A percentile compares a stretch with the other conserved stretches of the same genome.
phyloP scores from a whole-genome alignment of 2,329 filamentous ascomycete genomes.

The Pestalotiopsis sp. region DNA sequence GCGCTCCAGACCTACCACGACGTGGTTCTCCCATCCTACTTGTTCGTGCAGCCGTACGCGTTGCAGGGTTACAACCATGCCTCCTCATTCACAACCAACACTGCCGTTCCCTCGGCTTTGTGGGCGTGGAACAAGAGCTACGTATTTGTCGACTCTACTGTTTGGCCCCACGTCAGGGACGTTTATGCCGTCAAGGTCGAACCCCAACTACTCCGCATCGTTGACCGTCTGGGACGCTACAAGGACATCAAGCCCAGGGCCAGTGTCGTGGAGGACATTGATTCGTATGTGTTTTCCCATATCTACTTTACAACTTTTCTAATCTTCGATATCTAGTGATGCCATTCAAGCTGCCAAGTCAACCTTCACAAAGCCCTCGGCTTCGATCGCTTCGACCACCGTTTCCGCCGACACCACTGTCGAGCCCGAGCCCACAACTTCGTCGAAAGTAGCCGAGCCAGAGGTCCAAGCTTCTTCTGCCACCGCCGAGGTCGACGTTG shows the following conservation, averaged over 20 bases:
- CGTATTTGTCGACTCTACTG: constrained; percentile 71
- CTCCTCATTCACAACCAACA: constrained; percentile 68
- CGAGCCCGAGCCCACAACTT: constrained; percentile 22
- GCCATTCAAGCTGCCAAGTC: constrained; percentile 32
- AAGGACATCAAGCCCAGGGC: constrained; percentile 48
- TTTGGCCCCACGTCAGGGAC: constrained; percentile 81
- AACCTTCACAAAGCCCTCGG: constrained; percentile 40
- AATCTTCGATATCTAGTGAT: constrained; percentile 11
- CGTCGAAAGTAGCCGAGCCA: constrained; percentile 19
- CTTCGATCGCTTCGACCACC: constrained; percentile 25
- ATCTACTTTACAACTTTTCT: neutral
- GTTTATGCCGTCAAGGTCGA: constrained; percentile 92
- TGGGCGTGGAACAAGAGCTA: constrained; percentile 72
- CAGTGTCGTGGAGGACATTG: constrained; percentile 30
- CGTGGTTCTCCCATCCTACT: constrained; percentile 75
- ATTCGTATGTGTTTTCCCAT: constrained; percentile 29
- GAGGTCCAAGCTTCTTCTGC: constrained; percentile 21
- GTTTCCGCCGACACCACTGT: constrained; percentile 23
- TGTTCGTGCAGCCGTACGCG: constrained; percentile 73
- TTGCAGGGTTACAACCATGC: constrained; percentile 68
- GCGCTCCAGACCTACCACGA: constrained; percentile 71
- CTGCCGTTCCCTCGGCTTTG: constrained; percentile 71
- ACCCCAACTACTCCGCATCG: constrained; percentile 90
- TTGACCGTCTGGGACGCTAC: constrained; percentile 82
- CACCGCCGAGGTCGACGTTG: constrained; percentile 22